Base-by-base conservation (phyloP, 306 rosid species). In the Vigna nakashimae region DNA sequence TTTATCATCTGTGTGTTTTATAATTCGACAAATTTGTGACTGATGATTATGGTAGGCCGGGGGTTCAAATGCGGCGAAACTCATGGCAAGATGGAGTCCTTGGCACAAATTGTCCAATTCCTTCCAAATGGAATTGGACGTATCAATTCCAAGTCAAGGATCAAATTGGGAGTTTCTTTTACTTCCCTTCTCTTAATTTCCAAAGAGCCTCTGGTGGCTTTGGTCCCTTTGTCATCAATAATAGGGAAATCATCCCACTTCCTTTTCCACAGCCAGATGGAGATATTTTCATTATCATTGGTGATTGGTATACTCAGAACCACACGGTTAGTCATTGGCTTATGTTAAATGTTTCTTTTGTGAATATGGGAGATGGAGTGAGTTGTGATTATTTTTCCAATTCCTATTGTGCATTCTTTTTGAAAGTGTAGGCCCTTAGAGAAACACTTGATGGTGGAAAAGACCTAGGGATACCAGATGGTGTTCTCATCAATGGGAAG, bases 141-240 rank as follows among this genome's bases (percentile, higher is more conserved):
- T 92, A 92, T 53, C 82, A 83, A 53, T 94, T 94, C 83, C 98
- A 94, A 83, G 97, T 90, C 53, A 94, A 94, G 89, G 98, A 92
- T 86, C 98, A 94, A 85, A 90, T 94, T 57, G 98, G 98, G 66
- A 94, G 98, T 81, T 94, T 83, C 87, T 94, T 84, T 84, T 94
- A 92, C 83, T 92, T 81, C 83, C 98, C 98, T 64, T 89, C 98
- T 26, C 79, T 87, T 28, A 79, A 83, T 49, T 79, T 94, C 30
- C 98, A 94, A 88, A 89, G 90, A 84, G 95, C 98, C 65, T 71
- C 97, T 30, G 97, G 98, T 68, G 98, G 98, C 12, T 92, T 89
- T 83, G 98, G 97, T 43, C 89, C 97, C 57, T 45, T 94, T 69
- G 81, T 89, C 63, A 58, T 90, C 58, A 92, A 82, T 58, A 94